Evolutionary conservation across 1,284 basidiomycete genomes (phyloP).

Genomic region (Melanopsichium pennsylvanicum): DNA sequence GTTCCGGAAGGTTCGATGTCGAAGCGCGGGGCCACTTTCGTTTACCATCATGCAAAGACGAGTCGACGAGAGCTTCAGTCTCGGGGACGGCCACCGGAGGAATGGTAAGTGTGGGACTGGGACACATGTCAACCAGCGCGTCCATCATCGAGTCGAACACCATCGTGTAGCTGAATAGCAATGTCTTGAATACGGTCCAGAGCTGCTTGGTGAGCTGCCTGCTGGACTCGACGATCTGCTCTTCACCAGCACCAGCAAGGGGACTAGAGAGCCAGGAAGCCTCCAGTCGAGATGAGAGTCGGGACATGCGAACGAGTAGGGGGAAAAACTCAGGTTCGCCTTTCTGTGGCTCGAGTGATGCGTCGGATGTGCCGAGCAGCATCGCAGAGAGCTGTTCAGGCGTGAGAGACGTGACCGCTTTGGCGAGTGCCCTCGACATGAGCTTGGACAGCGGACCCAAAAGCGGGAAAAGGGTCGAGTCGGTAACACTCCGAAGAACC

Average conservation of each 20-base stretch:
- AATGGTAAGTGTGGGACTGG: constrained; percentile 50
- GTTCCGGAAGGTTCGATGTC: constrained; percentile 51
- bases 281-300: constrained; percentile 32
- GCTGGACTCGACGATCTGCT: constrained; percentile 33
- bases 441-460: constrained; percentile 59
- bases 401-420: constrained; percentile 21
- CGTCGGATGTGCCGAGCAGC: constrained; percentile 28
- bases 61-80: constrained; percentile 3
- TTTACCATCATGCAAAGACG: not conserved
- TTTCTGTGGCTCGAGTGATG: constrained; percentile 5
- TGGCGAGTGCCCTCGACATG: constrained; percentile 45
- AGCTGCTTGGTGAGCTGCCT: constrained; percentile 38
- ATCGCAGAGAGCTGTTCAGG: constrained; percentile 38
- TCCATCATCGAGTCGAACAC: constrained; percentile 62
- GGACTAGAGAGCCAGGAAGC: constrained; percentile 33
- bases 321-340: constrained; percentile 27
- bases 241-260: constrained; percentile 31
- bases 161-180: constrained; percentile 61
- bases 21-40: constrained; percentile 42
- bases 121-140: constrained; percentile 59
- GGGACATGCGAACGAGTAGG: constrained; percentile 39
- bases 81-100: constrained; percentile 14
- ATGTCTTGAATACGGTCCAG: constrained; percentile 60
- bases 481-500: constrained; percentile 6
- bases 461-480: constrained; percentile 44